Base-by-base conservation (phyloP, 768 basidiomycete species). In the Antrodiella citrinella region DNA sequence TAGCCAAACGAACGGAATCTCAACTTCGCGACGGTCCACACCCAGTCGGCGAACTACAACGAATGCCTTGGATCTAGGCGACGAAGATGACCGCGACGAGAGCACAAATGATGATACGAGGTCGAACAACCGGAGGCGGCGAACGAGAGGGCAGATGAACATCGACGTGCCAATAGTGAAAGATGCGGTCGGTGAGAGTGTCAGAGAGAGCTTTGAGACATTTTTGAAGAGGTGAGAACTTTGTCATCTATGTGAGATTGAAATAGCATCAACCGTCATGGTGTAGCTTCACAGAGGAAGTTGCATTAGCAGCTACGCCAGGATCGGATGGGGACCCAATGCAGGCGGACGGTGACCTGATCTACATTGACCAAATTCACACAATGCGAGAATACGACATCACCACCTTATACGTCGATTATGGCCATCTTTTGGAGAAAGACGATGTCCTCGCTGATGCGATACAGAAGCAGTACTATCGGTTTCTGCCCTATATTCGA, bases 331-430 rank as follows among this genome's bases (percentile, higher is more conserved):
- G 77, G 13, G 77, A 74, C 45, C 65, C 74, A 2, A 76, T 79
- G 18, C 67, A 70, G 3, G 63, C 63, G 2, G 77, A 87, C 40
- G 79, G 80, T 53, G 80, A 86, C 64, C 71, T 83, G 46, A 75
- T 88, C 51, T 97, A 98, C 64, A 72, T 97, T 60, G 86, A 93
- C 51, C 95, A 97, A 69, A 88, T 99, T 61, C 86, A 89, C 65
- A 87, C 82, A 38, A 92, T 99, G 91, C 85, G 88, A 54, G 90
- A 94, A 64, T 93, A 89, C 64, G 87, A 93, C 62, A 75, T 96
- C 48, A 91, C 91, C 7, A 98, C 95, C 0, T 84, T 99, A 62
- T 99, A 97, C 62, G 86, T 99, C 67, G 94, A 98, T 71, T 98
- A 86, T 53, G 79, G 82, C 9, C 93, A 99, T 64, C 76, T 98